Percentiles rank a stretch among this genome's conserved stretches.
phyloP scores from a whole-genome alignment of 257 asterid genomes.

The Linaria vulgaris region DNA sequence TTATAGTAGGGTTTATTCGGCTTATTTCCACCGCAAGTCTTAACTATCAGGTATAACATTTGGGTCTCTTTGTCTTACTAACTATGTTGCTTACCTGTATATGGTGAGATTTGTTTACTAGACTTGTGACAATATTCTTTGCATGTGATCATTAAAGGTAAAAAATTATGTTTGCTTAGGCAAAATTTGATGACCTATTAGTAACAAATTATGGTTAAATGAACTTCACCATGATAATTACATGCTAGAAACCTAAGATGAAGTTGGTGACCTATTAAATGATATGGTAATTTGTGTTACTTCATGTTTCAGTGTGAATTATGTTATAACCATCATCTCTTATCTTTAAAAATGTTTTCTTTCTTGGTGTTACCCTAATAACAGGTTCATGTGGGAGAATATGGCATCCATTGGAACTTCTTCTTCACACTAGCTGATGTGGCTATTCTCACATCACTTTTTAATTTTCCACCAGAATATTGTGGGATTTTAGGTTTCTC shows the following conservation, averaged over 20 bases:
- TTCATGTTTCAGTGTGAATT: constrained; percentile 10
- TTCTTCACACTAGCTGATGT: constrained; percentile 95
- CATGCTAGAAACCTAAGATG: no score
- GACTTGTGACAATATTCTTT: not conserved
- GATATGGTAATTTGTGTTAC: not conserved
- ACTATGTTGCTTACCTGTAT: constrained; percentile 4
- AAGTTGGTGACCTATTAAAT: no score
- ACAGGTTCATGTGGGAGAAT: constrained; percentile 96
- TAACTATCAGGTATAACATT: constrained; percentile 70
- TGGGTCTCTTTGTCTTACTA: constrained; percentile 8
- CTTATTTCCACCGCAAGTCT: constrained; percentile 71
- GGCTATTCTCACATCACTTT: constrained; percentile 64
- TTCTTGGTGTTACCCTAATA: constrained; percentile 17
- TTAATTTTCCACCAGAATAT: constrained; percentile 57
- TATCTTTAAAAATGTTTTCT: constrained; percentile 5
- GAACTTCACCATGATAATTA: no score
- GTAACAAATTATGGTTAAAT: no score
- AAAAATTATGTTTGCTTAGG: no score
- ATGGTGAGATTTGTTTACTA: not conserved
- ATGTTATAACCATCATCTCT: not conserved
- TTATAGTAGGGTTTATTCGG: constrained; percentile 84
- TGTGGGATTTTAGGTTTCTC: constrained; percentile 71
- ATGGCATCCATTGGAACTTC: constrained; percentile 99
- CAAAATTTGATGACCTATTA: no score
- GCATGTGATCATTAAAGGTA: not conserved